Conservation (phyloP, 1,284 basidiomycete species). For the Singerocomus inundabilis region DNA sequence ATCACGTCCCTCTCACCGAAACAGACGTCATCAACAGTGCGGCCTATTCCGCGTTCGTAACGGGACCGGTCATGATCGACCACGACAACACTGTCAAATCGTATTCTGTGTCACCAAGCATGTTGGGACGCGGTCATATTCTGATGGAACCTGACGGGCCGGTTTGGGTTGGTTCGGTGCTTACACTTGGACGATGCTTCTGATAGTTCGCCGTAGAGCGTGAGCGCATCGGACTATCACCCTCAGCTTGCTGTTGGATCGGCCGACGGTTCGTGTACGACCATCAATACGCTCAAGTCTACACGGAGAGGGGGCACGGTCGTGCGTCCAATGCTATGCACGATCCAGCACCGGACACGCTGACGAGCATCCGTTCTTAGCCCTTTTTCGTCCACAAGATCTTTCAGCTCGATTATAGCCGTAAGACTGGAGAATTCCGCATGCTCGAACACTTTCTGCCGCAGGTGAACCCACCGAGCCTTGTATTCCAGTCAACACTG, state of each 20-base stretch:
- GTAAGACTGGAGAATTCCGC: conserved; percentile 66
- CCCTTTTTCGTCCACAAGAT: conserved; percentile 77
- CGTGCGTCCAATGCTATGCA: conserved; percentile 40
- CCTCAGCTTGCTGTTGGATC: conserved; percentile 79
- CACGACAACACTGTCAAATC: conserved; percentile 76
- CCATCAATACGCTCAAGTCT: conserved; percentile 68
- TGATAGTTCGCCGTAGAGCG: conserved; percentile 45
- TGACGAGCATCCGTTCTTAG: conserved; percentile 37
- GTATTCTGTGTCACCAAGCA: conserved; percentile 66
- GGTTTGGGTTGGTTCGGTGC: conserved; percentile 60
- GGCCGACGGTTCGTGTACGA: conserved; percentile 76
- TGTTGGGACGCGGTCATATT: conserved; percentile 72
- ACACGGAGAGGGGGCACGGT: conserved; percentile 67
- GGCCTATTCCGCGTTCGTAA: conserved; percentile 61
- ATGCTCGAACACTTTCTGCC: conserved; percentile 86
- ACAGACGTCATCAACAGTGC: conserved; percentile 70
- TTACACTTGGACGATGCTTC: background rate
- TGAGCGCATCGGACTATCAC: conserved; percentile 81
- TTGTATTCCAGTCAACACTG: background rate
- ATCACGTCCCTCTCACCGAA: background rate
- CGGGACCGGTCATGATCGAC: conserved; percentile 70
- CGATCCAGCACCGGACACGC: background rate
- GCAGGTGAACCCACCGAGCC: conserved; percentile 42
- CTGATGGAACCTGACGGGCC: conserved; percentile 73
- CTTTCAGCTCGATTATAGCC: conserved; percentile 85